Evolutionary conservation across 176 grass and related monocot genomes (phyloP).

Genomic region (Bothriochloa decipiens): DNA sequence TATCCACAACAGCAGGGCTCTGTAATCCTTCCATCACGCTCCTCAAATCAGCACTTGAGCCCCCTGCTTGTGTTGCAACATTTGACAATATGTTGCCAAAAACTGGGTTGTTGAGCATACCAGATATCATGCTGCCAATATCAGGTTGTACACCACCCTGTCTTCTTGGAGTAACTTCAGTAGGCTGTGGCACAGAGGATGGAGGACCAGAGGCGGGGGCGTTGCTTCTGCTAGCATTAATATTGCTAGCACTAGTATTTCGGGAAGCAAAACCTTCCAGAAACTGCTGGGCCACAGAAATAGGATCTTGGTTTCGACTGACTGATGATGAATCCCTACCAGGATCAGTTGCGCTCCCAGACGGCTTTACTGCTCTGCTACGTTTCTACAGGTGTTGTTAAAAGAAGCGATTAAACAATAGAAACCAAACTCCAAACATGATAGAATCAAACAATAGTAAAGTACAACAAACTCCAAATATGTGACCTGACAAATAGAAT

Average conservation of each 20-base stretch:
- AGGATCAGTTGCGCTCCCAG: conserved; percentile 36
- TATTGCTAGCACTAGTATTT: not conserved
- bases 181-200: conserved; percentile 32
- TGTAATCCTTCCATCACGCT: conserved; percentile 75
- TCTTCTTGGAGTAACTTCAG: conserved; percentile 38
- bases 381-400: conserved; percentile 50
- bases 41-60: conserved; percentile 60
- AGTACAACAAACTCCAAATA: conserved; percentile 6
- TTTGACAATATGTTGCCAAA: conserved; percentile 68
- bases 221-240: conserved; percentile 18
- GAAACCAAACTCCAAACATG: not conserved
- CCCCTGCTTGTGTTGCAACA: conserved; percentile 68
- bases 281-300: conserved; percentile 60
- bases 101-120: conserved; percentile 63
- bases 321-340: conserved; percentile 42
- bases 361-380: conserved; percentile 41
- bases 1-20: conserved; percentile 64
- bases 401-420: conserved; percentile 28
- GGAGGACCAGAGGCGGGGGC: conserved; percentile 21
- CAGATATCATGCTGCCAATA: conserved; percentile 72
- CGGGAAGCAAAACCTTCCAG: conserved; percentile 62
- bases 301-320: conserved; percentile 49
- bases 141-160: conserved; percentile 55
- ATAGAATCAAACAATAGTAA: not conserved
- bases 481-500: conserved; percentile 1